Evolutionary conservation across 225 moss, liverwort and hornwort species (phyloP), one percentile per base, ranked within the genome.

Genomic region (Lunularia cruciata): DNA sequence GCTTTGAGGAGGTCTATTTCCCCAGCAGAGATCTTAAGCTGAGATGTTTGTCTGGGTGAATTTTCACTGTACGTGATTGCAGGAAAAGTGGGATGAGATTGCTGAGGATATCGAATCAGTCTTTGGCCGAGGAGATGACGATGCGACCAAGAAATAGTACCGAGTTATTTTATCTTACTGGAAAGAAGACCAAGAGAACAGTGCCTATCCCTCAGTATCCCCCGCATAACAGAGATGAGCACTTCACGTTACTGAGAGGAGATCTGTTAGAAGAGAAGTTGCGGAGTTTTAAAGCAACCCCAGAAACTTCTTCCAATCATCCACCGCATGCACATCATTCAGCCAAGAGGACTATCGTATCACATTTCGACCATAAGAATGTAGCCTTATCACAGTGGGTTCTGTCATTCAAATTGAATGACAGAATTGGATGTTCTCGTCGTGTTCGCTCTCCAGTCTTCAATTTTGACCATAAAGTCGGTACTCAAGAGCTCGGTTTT

Each of bases 21-120:
- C n/a, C n/a, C 16, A 43, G n/a, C 30, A 33, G 9, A 2, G 3
- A 12, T 32, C 46, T 46, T 4, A 65, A 32, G 3, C 7, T n/a
- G 65, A 32, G 30, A 1, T 51, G 47, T n/a, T n/a, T n/a, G n/a
- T n/a, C n/a, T n/a, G n/a, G n/a, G n/a, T n/a, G n/a, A n/a, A n/a
- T n/a, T n/a, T n/a, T n/a, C n/a, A n/a, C n/a, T n/a, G n/a, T 19
- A 26, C 30, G 10, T 60, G 10, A 15, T 74, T 83, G 71, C 87
- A 88, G 88, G 94, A 95, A 79, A 95, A 95, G 79, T 95, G 94
- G 94, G 87, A 94, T 73, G 91, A 94, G 43, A 94, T 91, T 74
- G 85, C 91, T 12, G 94, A 94, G 72, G 94, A 91, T 42, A 91
- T 94, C 74, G 91, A 94, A n/a, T 78, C 87, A 47, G 94, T 89